Evolutionary conservation across 495 filamentous ascomycete species (phyloP).

Genomic region (Tuber calosporum): DNA sequence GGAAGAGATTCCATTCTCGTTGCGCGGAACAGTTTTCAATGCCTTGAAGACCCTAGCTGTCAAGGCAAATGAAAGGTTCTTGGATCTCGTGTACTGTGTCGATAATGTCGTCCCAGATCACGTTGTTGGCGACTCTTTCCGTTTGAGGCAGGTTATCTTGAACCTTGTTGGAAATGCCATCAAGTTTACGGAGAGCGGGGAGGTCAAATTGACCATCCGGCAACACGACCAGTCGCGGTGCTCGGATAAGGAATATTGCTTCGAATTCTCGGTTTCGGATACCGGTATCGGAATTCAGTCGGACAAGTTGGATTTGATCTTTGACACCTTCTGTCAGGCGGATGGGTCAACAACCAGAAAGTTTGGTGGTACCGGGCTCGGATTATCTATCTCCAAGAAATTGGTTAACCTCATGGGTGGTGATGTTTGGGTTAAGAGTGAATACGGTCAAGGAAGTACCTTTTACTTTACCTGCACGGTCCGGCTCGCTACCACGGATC

Average conservation of each 20-base stretch:
- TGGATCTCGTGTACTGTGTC: constrained; percentile 89
- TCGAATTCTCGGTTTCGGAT: constrained; percentile 94
- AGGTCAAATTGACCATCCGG: constrained; percentile 88
- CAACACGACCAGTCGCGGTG: constrained; percentile 64
- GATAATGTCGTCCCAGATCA: constrained; percentile 93
- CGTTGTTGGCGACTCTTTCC: constrained; percentile 94
- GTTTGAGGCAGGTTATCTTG: constrained; percentile 86
- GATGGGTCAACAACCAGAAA: constrained; percentile 95
- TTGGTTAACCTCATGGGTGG: constrained; percentile 96
- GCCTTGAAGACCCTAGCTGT: constrained; percentile 93
- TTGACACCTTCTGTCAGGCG: constrained; percentile 98
- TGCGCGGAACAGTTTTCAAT: constrained; percentile 94
- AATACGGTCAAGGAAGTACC: constrained; percentile 84
- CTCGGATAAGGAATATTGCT: constrained; percentile 71
- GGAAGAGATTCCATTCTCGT: constrained; percentile 93
- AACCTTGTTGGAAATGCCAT: constrained; percentile 77
- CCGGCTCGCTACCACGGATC: constrained; percentile 73
- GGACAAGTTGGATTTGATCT: constrained; percentile 95
- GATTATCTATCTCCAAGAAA: constrained; percentile 91
- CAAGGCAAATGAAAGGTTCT: constrained; percentile 93
- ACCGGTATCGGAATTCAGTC: constrained; percentile 95
- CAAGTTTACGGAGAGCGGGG: constrained; percentile 96
- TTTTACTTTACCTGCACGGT: constrained; percentile 98
- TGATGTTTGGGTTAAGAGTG: constrained; percentile 92
- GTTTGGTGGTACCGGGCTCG: constrained; percentile 93